Evolutionary conservation across 768 basidiomycete genomes (phyloP), one percentile per base, ranked within the genome.

Genomic region (Rhodotorula diobovata): DNA sequence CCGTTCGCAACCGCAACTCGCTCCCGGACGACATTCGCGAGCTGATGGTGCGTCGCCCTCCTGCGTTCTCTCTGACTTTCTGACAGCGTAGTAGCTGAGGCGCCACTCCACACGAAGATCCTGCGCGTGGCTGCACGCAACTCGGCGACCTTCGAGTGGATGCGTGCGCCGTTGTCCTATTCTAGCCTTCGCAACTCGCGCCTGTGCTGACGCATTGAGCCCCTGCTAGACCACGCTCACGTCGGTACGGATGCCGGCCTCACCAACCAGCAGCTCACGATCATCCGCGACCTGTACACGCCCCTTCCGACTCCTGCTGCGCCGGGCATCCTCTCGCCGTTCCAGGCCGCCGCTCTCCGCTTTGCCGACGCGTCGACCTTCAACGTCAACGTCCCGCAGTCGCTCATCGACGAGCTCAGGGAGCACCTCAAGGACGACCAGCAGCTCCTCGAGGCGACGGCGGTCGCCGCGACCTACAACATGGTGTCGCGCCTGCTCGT

Each of bases 401-500:
- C 79, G 0, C 80, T 84, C 21, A 83, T 83, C 28, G 77, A 82
- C 41, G 74, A 78, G 3, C 80, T 88, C 46, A 83, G 82, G 71
- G 71, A 75, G 6, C 79, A 76, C 53, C 70, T 80, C 39, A 59
- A 69, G 57, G 67, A 72, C 63, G 77, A 81, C 62, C 72, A 78
- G 73, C 76, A 80, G 73, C 73, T 87, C 50, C 84, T 86, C 48
- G 87, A 89, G 76, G 85, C 84, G 30, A 76, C 79, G 4, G 72
- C 72, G 23, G 75, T 75, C 37, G 84, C 84, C 0, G 85, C 85
- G 10, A 80, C 82, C 0, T 89, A 89, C 79, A 88, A 88, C 80
- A 86, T 88, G 85, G 87, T 89, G 14, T 87, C 87, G 30, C 82
- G 88, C n/a, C 85, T 88, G 73, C 81, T 89, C 41, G 80, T 87